These are phyloP conservation scores for Rhizophora apiculata DNA, from an alignment of 345 rosid genomes.

Conservation along the genomic window DNA sequence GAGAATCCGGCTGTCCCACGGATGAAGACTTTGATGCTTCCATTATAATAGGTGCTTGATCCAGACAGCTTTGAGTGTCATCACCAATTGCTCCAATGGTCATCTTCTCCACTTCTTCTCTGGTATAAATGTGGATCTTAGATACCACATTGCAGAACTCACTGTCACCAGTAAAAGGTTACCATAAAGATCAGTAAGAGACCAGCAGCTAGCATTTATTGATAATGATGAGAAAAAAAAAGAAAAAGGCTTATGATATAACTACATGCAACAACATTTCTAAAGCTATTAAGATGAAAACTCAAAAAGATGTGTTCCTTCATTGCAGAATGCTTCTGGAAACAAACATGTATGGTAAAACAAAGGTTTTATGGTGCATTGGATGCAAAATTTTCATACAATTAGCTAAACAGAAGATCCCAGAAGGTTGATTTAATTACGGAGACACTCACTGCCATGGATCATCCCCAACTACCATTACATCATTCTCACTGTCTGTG, in stretches of 20 bases:
- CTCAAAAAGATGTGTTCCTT: no score
- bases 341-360: background rate
- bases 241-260: no score
- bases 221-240: no score
- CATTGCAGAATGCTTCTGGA: no score
- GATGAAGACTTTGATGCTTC: slow-evolving; percentile 91
- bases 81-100: slow-evolving; percentile 50
- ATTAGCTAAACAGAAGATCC: background rate
- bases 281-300: no score
- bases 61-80: slow-evolving; percentile 88
- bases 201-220: no score
- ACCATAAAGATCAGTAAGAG: background rate
- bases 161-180: slow-evolving; percentile 33
- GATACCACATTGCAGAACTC: slow-evolving; percentile 79
- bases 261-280: no score
- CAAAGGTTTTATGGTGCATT: background rate
- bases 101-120: slow-evolving; percentile 88
- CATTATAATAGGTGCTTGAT: slow-evolving; percentile 58
- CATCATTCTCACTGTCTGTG: slow-evolving; percentile 86
- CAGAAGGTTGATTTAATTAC: background rate
- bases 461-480: slow-evolving; percentile 92
- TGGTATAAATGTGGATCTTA: slow-evolving; percentile 79
- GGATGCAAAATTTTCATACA: background rate
- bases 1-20: slow-evolving; percentile 83
- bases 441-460: slow-evolving; percentile 84